These are phyloP conservation scores for Zymoseptoria passerinii DNA, from an alignment of 2,329 filamentous ascomycete species.

Conservation along the genomic window DNA sequence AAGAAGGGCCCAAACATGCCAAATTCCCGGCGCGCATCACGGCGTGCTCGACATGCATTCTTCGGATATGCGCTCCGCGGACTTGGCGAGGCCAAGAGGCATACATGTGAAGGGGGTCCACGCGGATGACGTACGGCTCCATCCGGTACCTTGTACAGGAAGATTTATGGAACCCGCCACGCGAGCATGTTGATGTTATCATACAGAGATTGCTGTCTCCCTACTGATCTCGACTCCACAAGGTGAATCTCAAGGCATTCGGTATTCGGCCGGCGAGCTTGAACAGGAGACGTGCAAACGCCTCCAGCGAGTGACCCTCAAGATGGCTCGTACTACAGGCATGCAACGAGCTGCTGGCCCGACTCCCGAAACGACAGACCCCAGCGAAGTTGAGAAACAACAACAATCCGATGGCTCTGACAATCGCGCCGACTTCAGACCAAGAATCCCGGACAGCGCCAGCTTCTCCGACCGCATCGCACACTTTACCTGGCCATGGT, in stretches of 20 bases:
- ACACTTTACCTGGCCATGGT: conserved; percentile 53
- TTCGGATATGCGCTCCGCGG: background rate
- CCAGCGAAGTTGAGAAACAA: background rate
- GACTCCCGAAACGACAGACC: background rate
- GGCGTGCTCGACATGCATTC: background rate
- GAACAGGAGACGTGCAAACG: too few species aligned
- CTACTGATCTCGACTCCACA: background rate
- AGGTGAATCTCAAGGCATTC: too few species aligned
- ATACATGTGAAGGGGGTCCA: background rate
- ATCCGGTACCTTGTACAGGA: background rate
- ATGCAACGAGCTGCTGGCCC: background rate
- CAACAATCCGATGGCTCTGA: background rate
- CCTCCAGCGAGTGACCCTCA: too few species aligned
- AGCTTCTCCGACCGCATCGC: conserved; percentile 19
- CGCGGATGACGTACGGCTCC: background rate
- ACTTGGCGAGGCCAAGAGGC: background rate
- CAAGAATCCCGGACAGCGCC: conserved; percentile 11
- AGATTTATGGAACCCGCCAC: background rate
- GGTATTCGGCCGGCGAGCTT: too few species aligned
- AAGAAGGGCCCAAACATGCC: background rate
- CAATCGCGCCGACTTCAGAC: conserved; percentile 1
- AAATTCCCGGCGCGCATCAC: background rate
- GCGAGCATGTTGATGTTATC: background rate
- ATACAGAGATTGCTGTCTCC: background rate
- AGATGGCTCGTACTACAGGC: background rate